These are phyloP conservation scores for Cunninghamia lanceolata DNA, from an alignment of 75 land plant species.

Conservation along the genomic window DNA sequence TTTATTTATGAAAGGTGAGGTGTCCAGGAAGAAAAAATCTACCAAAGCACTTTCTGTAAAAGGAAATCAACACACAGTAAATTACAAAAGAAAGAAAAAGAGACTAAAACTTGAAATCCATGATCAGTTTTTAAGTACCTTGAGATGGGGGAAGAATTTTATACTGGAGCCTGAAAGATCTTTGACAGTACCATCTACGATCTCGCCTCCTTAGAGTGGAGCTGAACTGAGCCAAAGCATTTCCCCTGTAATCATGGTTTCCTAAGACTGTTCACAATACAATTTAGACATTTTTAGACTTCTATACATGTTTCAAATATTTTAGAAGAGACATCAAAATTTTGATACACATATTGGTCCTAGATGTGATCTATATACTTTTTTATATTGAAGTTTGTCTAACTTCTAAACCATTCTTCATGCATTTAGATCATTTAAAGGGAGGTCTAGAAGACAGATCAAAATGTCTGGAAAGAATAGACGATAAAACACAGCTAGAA, in stretches of 20 bases:
- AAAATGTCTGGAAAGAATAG: neutral
- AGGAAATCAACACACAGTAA: neutral
- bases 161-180: slow-evolving; percentile 22
- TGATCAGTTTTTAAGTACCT: neutral
- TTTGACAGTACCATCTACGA: slow-evolving; percentile 34
- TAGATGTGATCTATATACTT: no score
- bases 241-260: slow-evolving; percentile 48
- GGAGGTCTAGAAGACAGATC: neutral
- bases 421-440: no score
- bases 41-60: slow-evolving; percentile 17
- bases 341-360: no score
- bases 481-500: neutral
- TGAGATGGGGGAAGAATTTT: neutral
- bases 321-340: no score
- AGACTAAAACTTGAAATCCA: neutral
- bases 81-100: neutral
- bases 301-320: no score
- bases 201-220: slow-evolving; percentile 19
- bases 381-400: no score
- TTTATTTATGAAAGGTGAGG: slow-evolving; percentile 30
- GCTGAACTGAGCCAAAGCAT: slow-evolving; percentile 32
- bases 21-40: slow-evolving; percentile 46
- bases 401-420: neutral
- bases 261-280: slow-evolving; percentile 29
- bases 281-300: neutral